Conservation (phyloP, 192 early-diverging fungal genomes). For the Coemansia sp. region DNA sequence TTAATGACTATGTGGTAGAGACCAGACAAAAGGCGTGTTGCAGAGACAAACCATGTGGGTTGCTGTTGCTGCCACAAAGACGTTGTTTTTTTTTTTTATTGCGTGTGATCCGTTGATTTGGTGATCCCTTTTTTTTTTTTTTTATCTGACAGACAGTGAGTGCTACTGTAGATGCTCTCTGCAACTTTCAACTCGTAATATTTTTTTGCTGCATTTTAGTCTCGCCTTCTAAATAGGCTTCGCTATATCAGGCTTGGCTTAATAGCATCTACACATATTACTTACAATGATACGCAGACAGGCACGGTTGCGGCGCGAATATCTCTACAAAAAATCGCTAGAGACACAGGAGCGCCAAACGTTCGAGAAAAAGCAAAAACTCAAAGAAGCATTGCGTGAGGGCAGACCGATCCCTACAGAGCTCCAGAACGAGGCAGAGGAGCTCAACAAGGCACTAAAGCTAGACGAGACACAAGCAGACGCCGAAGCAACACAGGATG, state of each 20-base stretch:
- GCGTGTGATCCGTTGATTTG: background rate
- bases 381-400: conserved; percentile 89
- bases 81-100: background rate
- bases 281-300: conserved; percentile 62
- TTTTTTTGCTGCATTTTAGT: background rate
- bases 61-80: background rate
- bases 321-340: conserved; percentile 93
- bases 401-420: conserved; percentile 88
- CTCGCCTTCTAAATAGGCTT: background rate
- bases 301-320: conserved; percentile 87
- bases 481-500: conserved; percentile 83
- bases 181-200: background rate
- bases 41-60: background rate
- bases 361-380: conserved; percentile 89
- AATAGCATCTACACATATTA: background rate
- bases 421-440: conserved; percentile 72
- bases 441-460: conserved; percentile 73
- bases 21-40: background rate
- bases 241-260: background rate
- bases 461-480: conserved; percentile 84
- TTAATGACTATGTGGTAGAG: background rate
- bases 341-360: conserved; percentile 90
- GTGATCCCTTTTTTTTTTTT: background rate
- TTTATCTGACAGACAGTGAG: background rate
- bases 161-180: background rate